Conservation (phyloP, 257 asterid genomes). For the Solanum phureja region DNA sequence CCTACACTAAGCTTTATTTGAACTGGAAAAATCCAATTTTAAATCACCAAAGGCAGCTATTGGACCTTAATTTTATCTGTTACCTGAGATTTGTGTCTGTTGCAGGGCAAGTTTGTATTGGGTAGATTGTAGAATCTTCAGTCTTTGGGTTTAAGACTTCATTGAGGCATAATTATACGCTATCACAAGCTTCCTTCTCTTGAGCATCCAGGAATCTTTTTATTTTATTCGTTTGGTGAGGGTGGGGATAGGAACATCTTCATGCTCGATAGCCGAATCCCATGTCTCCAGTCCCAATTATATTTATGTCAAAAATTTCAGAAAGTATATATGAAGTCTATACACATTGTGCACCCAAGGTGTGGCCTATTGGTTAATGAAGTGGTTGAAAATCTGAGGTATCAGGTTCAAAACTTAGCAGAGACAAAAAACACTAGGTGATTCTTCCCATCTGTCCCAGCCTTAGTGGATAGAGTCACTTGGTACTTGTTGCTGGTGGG, state of each 20-base stretch:
- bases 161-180: not conserved
- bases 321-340: not conserved
- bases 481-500: not conserved
- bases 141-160: not conserved
- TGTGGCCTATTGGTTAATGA: not conserved
- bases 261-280: not conserved
- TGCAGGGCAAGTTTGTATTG: not conserved
- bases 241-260: not conserved
- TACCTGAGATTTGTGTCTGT: not conserved
- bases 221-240: not conserved
- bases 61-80: not conserved
- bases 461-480: not conserved
- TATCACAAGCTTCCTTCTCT: not conserved
- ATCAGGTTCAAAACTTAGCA: not conserved
- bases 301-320: not conserved
- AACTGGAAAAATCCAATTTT: not conserved
- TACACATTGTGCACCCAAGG: not conserved
- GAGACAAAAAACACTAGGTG: not conserved
- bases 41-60: not conserved
- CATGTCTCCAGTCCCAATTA: not conserved
- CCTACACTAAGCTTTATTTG: not conserved
- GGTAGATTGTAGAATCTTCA: not conserved
- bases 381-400: too few relatives aligned
- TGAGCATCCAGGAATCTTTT: not conserved
- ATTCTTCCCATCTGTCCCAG: not conserved